Base-by-base conservation (phyloP, 1,284 basidiomycete genomes). In the Apiotrichum laibachii region DNA sequence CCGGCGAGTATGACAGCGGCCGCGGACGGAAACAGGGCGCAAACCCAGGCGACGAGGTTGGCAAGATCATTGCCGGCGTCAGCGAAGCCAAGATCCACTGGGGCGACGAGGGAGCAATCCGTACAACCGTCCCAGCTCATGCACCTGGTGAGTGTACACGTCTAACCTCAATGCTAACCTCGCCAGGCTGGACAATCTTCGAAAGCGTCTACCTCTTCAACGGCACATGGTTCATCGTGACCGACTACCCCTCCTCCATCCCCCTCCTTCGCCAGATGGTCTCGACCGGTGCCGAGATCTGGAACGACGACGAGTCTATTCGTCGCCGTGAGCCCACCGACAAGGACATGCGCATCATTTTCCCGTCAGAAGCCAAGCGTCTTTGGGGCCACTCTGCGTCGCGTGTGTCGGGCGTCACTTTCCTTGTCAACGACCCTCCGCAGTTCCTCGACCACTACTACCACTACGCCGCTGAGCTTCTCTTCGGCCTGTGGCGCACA, bases 401-500 rank as follows among this genome's bases (percentile, higher is more conserved):
- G 31, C 66, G 72, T 22, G 73, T 78, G 16, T 69, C 69, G 11
- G 78, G 76, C n/a, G 60, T 69, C 1, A 73, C 72, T 1, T 74
- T 78, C 64, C 67, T 92, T 13, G 81, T 87, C 39, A 92, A 92
- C 66, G 91, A 94, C 67, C 85, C 88, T 5, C 83, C 85, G 26
- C 90, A 93, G 81, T 93, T 90, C 90, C 74, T 72, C 83, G 76
- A 78, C 61, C 77, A 79, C 64, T 79, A 79, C 66, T 79, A 79
- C 64, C 73, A 72, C 58, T 92, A 88, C 84, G 86, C 88, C 34
- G 91, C 91, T 7, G 92, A 95, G 72, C 84, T 92, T 18, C 87
- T 89, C 77, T 90, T 90, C 62, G 90, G 91, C 47, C 84, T 92
- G 65, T 93, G 90, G 90, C 83, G 90, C 22, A 86, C 90, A 0